Evolutionary conservation across 345 rosid species (phyloP).

Genomic region (Melastoma malabathricum): DNA sequence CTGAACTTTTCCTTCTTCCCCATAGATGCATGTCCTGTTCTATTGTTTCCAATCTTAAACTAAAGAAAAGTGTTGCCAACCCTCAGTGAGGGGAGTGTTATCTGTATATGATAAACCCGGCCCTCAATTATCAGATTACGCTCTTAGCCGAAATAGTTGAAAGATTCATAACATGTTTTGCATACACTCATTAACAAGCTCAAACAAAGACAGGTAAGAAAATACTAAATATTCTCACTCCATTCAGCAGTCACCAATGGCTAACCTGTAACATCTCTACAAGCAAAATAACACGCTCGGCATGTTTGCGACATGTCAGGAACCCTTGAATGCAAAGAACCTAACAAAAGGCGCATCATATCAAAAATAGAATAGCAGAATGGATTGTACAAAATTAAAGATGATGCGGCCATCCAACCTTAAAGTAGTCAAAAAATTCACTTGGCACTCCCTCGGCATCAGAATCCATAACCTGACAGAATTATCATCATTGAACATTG

Average conservation of each 20-base stretch:
- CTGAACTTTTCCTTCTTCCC: too few relatives aligned
- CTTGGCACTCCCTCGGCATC: slow-evolving; percentile 99
- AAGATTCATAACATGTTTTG: too few relatives aligned
- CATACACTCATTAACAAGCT: too few relatives aligned
- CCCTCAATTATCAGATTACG: too few relatives aligned
- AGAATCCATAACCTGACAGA: slow-evolving; percentile 90
- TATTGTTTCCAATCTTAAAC: too few relatives aligned
- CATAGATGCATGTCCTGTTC: too few relatives aligned
- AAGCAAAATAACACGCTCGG: slow-evolving; percentile 87
- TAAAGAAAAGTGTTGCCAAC: too few relatives aligned
- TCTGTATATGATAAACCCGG: too few relatives aligned
- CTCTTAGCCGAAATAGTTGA: too few relatives aligned
- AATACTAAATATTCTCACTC: too few relatives aligned
- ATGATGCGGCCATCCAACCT: slow-evolving; percentile 33
- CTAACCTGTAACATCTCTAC: slow-evolving; percentile 99
- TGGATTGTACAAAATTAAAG: slow-evolving; percentile 1
- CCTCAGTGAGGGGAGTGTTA: too few relatives aligned
- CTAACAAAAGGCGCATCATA: slow-evolving; percentile 20
- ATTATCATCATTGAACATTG: slow-evolving; percentile 1
- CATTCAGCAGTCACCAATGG: background rate
- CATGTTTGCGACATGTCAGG: slow-evolving; percentile 95
- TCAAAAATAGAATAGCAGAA: background rate
- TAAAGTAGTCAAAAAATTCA: slow-evolving; percentile 98
- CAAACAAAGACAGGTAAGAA: too few relatives aligned
- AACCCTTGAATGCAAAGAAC: slow-evolving; percentile 98